These are phyloP conservation scores for Arthonia radiata DNA, from an alignment of 495 filamentous ascomycete species.

Conservation along the genomic window DNA sequence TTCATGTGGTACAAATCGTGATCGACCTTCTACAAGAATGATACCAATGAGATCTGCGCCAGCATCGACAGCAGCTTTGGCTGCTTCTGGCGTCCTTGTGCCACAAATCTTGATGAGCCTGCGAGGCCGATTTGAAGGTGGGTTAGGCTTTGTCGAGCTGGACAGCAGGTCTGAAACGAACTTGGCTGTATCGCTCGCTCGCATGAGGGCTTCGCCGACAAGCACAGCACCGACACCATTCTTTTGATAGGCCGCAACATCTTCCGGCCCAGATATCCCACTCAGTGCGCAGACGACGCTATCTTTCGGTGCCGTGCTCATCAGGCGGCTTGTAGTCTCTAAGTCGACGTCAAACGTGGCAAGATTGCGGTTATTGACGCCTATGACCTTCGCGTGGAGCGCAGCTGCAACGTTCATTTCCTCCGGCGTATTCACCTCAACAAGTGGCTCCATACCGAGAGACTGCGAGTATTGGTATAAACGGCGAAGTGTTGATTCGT, in stretches of 20 bases:
- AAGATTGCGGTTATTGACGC: constrained; percentile 92
- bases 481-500: constrained; percentile 40
- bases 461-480: constrained; percentile 73
- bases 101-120: constrained; percentile 86
- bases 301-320: constrained; percentile 56
- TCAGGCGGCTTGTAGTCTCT: constrained; percentile 73
- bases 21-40: constrained; percentile 62
- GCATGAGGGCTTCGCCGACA: constrained; percentile 91
- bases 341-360: constrained; percentile 93
- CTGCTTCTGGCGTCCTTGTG: constrained; percentile 64
- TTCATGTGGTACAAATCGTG: constrained; percentile 50
- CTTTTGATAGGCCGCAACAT: constrained; percentile 66
- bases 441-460: constrained; percentile 90
- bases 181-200: constrained; percentile 45
- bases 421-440: constrained; percentile 83
- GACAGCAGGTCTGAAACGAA: constrained; percentile 70
- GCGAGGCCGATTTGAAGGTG: constrained; percentile 5
- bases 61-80: constrained; percentile 53
- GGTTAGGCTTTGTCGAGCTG: constrained; percentile 11
- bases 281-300: constrained; percentile 90
- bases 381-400: constrained; percentile 80
- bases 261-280: constrained; percentile 75
- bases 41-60: constrained; percentile 87
- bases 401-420: constrained; percentile 78
- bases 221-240: constrained; percentile 83